Base-by-base conservation (phyloP, 2,329 filamentous ascomycete genomes). In the Proliferodiscus dingleyae region DNA sequence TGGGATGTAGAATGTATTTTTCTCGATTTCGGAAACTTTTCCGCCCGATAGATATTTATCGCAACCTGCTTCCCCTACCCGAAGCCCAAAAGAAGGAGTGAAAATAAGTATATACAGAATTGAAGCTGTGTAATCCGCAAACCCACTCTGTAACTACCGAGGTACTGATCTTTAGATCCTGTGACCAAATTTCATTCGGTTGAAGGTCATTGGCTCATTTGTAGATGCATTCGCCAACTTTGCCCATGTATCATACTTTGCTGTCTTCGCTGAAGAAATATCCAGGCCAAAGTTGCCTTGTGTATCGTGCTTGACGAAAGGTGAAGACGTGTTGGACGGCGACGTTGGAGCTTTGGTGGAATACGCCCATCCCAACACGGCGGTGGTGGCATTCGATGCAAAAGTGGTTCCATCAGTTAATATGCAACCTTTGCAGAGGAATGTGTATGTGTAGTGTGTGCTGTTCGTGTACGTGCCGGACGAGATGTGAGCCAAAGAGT, bases 371-470 rank as follows among this genome's bases (percentile, higher is more conserved):
- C 50, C 50, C 4, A 55, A 34, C 10, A 34, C 32, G 16, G 40
- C 47, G 8, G 21, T 42, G 10, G 41, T 29, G 9, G 38, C 37
- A 1, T 37, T 44, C 15, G 32, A 16, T 32, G 61, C 58, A 3
- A 65, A 66, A 5, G 39, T 65, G 4, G 64, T 64, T 10, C 58
- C 52, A 44, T 68, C 66, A 4, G 60, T 59, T 15, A 61, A 59
- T 21, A 71, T 61, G 45, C 71, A 74, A 9, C 65, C 64, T 37
- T 66, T 61, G 55, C 75, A 79, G 29, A 78, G 66, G 60, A 77
- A 78, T 1, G 75, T 78, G 51, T 73, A 75, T 2, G 71, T 71
- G 57, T 70, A 71, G 51, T 77, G 71, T 1, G 74, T 77, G 49
- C 61, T 64, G 64, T 77, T 78, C 47, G 75, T 60, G 19, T 71